These are phyloP conservation scores for Warburgia ugandensis DNA, from an alignment of 164 flowering plant species.

Conservation along the genomic window DNA sequence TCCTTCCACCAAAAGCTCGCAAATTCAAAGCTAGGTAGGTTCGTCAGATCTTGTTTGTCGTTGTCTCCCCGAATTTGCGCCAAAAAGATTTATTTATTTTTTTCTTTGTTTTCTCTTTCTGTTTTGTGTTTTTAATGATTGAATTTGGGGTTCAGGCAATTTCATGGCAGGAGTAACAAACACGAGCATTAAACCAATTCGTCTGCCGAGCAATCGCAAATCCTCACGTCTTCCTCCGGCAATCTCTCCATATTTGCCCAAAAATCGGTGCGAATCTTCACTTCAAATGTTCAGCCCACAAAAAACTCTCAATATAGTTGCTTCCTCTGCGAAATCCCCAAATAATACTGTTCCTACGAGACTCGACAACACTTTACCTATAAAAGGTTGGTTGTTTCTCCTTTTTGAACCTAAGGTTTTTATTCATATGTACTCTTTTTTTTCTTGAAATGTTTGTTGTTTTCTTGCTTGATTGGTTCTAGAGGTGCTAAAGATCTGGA, in stretches of 20 bases:
- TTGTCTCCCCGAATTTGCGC: too few species aligned
- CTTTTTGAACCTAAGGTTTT: neutral
- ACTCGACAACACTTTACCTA: constrained; percentile 36
- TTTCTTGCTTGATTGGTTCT: neutral
- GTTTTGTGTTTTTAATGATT: too few species aligned
- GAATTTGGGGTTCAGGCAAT: too few species aligned
- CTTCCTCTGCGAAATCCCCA: constrained; percentile 35
- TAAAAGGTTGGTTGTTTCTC: constrained; percentile 32
- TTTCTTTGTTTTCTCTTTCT: too few species aligned
- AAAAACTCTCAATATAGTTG: constrained; percentile 19
- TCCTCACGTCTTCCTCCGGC: constrained; percentile 8
- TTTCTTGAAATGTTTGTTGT: neutral
- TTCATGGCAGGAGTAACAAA: constrained; percentile 47
- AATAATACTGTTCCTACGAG: constrained; percentile 15
- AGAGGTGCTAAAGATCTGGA: constrained; percentile 75
- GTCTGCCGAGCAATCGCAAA: constrained; percentile 6
- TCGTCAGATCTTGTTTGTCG: too few species aligned
- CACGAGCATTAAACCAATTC: constrained; percentile 17
- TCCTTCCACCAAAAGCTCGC: too few species aligned
- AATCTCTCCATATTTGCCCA: constrained; percentile 11
- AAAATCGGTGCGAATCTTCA: constrained; percentile 8
- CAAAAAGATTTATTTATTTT: too few species aligned
- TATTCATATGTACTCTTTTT: neutral
- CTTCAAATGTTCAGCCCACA: constrained; percentile 20
- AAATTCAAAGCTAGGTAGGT: too few species aligned